Base-by-base conservation (phyloP, 2,329 filamentous ascomycete genomes). In the Mycosphaerelloides madeirae region DNA sequence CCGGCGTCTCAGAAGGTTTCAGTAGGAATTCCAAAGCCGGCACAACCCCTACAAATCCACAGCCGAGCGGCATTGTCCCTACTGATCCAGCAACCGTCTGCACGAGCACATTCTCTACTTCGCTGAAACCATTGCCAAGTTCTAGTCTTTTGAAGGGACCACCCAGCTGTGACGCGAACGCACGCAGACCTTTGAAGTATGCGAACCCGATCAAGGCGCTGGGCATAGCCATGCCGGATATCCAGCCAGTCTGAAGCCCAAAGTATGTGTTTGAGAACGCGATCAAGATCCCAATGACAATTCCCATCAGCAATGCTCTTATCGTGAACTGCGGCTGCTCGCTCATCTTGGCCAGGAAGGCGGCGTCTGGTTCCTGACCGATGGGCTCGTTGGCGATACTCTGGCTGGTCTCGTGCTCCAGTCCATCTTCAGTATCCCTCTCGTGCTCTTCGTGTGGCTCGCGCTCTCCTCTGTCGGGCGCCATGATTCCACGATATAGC, bases 241-340 rank as follows among this genome's bases (percentile, higher is more conserved):
- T 79, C 83, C 83, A 86, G 53, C 83, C 83, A 20, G 87, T 94
- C 69, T 97, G 93, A 25, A 98, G 74, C n/a, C 93, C 93, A 65
- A 98, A 98, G 67, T 97, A 98, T 74, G 94, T 96, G 64, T 98
- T 98, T 41, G 87, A 94, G 65, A 95, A 95, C 63, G 87, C 93
- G 60, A 97, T 95, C 43, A 97, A 74, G 3, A 93, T 80, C 31
- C 93, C 93, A 52, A 98, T 93, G 3, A 79, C 71, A 5, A 95
- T 74, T 13, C 93, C 93, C 20, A 87, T 87, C 4, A 81, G 63
- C 31, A 97, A 76, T 39, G 88, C 88, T 44, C 93, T 84, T 19
- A 84, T 46, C 0, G 93, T 97, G 69, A 98, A 96, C 36, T 79
- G 79, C 5, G 72, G 70, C 49, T 74, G 55, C 36, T 60, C 56